Evolutionary conservation across 2,329 filamentous ascomycete genomes (phyloP), one percentile per base, ranked within the genome.

Genomic region (Tolypocladium album): DNA sequence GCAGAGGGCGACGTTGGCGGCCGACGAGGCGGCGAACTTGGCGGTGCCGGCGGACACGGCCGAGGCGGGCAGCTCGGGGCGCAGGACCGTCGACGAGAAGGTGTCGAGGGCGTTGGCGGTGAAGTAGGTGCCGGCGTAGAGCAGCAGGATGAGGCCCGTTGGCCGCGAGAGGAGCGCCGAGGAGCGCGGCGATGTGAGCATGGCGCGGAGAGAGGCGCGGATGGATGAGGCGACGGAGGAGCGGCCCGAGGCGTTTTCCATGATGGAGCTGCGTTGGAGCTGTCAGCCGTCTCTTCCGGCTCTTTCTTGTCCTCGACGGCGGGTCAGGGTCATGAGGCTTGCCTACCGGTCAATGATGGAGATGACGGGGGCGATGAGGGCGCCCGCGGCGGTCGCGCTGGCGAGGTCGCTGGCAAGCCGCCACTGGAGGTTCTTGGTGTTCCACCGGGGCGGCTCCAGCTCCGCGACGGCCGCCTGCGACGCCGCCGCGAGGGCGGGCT

Each of bases 31-130:
- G 67, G 85, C 76, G 76, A 97, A 97, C 72, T 97, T 97, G 62
- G 83, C 74, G 0, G 86, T 82, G 60, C 92, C 92, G 11, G 88
- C 80, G 0, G 90, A 92, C 38, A 90, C 86, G 65, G 78, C 74
- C 7, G 79, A 76, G 8, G 88, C 82, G 40, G 85, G 77, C 20
- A 77, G 74, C 68, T 83, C 76, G 56, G 77, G 73, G 24, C 22
- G 17, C 36, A 52, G 17, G 17, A 85, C 66, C 1, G 88, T 91
- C 6, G 90, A 88, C 53, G 85, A 78, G 56, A 84, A 73, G 0
- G 93, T 97, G 76, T 97, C 93, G 70, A 96, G 85, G 15, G 82
- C 76, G 77, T 97, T 97, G 64, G 93, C 92, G 1, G 90, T 91
- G 15, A 94, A 77, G 77, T 97, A 97, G 61, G 93, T 97, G 65